Evolutionary conservation across 495 filamentous ascomycete species (phyloP).

Genomic region (Jackrogersella multiformis): DNA sequence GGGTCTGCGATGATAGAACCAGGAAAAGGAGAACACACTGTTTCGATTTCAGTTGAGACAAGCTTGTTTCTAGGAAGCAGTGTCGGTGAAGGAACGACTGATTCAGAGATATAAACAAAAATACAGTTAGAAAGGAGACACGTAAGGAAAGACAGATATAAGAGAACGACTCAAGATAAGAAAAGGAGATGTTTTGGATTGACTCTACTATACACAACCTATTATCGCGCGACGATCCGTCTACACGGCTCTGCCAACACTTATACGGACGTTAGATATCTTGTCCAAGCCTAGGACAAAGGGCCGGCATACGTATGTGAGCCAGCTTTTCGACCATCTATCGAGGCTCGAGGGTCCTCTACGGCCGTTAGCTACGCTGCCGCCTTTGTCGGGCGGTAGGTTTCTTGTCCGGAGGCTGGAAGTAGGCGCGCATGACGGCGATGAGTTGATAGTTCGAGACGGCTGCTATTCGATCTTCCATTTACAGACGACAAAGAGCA

Average conservation of each 20-base stretch:
- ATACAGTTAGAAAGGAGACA: conserved; percentile 8
- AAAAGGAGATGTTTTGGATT: not conserved
- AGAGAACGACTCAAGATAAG: conserved; percentile 1
- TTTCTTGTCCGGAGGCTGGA: not conserved
- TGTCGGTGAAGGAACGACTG: conserved; percentile 9
- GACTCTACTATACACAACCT: conserved; percentile 4
- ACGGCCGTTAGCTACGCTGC: not conserved
- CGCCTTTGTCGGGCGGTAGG: conserved; percentile 9
- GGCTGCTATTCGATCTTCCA: not conserved
- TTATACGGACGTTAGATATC: conserved; percentile 23
- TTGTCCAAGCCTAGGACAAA: conserved; percentile 29
- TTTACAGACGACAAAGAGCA: conserved; percentile 23
- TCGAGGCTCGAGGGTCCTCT: not conserved
- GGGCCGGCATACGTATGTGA: not conserved
- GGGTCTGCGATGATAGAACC: conserved; percentile 4
- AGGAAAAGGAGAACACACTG: conserved; percentile 1
- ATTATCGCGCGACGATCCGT: not conserved
- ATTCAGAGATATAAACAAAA: conserved; percentile 1
- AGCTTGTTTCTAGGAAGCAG: conserved; percentile 12
- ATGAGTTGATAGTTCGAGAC: conserved; percentile 3
- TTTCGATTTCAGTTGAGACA: conserved; percentile 14
- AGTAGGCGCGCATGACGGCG: not conserved
- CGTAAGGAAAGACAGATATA: conserved; percentile 19
- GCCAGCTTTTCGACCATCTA: not conserved
- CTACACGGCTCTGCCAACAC: conserved; percentile 1